A percentile compares a stretch with the other conserved stretches of the same genome.
These are phyloP conservation scores for Ustanciosporium gigantosporum DNA, from an alignment of 1,284 basidiomycete species.

Conservation along the genomic window DNA sequence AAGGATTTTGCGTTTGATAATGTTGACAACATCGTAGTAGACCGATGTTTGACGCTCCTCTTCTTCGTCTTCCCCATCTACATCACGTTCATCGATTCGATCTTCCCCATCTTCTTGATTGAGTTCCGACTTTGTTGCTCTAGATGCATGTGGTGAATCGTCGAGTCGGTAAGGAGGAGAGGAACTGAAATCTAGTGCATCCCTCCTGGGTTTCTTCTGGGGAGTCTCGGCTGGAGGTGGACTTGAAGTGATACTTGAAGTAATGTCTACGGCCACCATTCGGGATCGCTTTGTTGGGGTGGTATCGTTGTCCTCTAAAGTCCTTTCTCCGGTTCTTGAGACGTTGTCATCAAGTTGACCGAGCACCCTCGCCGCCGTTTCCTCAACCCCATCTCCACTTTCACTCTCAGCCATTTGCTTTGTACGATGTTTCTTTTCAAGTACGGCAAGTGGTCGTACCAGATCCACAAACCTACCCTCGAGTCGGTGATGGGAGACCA, in stretches of 20 bases:
- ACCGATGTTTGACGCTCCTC: constrained; percentile 19
- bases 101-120: not conserved
- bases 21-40: constrained; percentile 53
- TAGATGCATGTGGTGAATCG: constrained; percentile 5
- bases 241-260: not conserved
- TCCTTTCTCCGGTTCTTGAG: not conserved
- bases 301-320: not conserved
- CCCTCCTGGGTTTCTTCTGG: not conserved
- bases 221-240: not conserved
- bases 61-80: constrained; percentile 10
- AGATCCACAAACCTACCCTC: constrained; percentile 81
- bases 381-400: not conserved
- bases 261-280: not conserved
- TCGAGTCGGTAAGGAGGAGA: constrained; percentile 10
- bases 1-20: constrained; percentile 55
- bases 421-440: constrained; percentile 37
- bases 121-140: not conserved
- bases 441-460: constrained; percentile 44
- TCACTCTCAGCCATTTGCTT: too few species aligned
- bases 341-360: not conserved
- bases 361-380: not conserved
- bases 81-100: too few species aligned
- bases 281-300: not conserved
- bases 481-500: constrained; percentile 82
- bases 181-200: constrained; percentile 39